Base-by-base conservation (phyloP, 352 stramenopile species). In the Pythium biforme region DNA sequence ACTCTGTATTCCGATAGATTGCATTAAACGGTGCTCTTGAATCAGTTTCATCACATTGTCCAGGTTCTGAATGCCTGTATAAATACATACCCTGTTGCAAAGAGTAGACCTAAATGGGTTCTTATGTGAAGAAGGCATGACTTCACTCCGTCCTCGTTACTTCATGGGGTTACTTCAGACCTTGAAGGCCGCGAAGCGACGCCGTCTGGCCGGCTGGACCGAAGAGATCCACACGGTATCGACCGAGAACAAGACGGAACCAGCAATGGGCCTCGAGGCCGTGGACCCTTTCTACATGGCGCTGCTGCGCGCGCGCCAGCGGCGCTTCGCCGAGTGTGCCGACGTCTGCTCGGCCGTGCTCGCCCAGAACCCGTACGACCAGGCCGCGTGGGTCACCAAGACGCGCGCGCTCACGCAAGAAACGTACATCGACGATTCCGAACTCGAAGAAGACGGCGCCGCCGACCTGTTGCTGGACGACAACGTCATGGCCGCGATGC, bases 381-480 rank as follows among this genome's bases (percentile, higher is more conserved):
- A 92, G 81, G 90, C 89, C 3, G 86, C 81, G 25, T 98, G 92
- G 91, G 79, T 97, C 49, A 88, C 91, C 63, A 97, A 97, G 76
- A 93, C 83, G 34, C 83, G 89, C 51, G 89, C 89, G 25, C 68
- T 98, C 53, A 97, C 88, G 3, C 78, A 85, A 63, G 74, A 96
- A 63, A 93, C 87, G 58, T 97, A 80, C 73, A 81, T 98, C 34
- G 92, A 98, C 72, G 92, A 98, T 70, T 96, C 89, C 50, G 91
- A 97, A 63, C 81, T 97, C 49, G 89, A 97, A 60, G 90, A 97
- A 41, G 82, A 97, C 67, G 91, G 91, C 56, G 86, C 92, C 1
- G 90, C 88, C 0, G 92, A 98, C 47, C 55, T 97, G 54, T 75
- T 98, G n/a, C 77, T 98, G 70, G 92, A 98, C 63, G 92, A 97